These are phyloP conservation scores for Linum lewisii DNA, from an alignment of 345 rosid species.

Conservation along the genomic window DNA sequence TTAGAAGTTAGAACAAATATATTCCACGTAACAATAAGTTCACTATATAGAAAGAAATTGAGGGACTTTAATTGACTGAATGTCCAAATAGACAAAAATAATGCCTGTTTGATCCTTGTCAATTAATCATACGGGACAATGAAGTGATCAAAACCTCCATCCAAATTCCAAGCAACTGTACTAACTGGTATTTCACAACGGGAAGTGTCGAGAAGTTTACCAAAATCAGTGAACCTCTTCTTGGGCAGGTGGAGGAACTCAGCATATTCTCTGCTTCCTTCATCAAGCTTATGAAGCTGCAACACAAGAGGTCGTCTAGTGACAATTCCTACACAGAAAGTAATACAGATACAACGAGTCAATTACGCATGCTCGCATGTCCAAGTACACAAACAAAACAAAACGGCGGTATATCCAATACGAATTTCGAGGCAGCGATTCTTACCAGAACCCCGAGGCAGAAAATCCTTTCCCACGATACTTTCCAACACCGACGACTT, in stretches of 20 bases:
- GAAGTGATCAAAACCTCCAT: neutral
- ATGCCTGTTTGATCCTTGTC: too few species aligned
- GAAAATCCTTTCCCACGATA: slow-evolving; percentile 90
- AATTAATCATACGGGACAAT: too few species aligned
- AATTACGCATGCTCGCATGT: neutral
- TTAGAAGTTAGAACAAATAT: neutral
- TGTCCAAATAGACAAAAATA: too few species aligned
- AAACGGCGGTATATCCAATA: neutral
- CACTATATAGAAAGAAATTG: neutral
- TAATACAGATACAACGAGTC: slow-evolving; percentile 5
- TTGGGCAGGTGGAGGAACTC: slow-evolving; percentile 34
- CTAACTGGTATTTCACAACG: neutral
- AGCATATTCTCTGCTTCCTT: slow-evolving; percentile 29
- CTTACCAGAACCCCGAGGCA: slow-evolving; percentile 99
- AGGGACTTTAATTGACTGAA: too few species aligned
- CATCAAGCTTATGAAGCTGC: slow-evolving; percentile 34
- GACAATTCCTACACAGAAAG: slow-evolving; percentile 49
- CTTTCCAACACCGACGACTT: slow-evolving; percentile 98
- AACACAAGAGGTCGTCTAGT: slow-evolving; percentile 36
- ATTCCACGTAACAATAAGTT: neutral
- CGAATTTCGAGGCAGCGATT: neutral
- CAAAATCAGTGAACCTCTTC: slow-evolving; percentile 27
- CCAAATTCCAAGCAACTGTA: neutral
- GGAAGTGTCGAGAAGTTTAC: slow-evolving; percentile 11
- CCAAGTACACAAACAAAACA: neutral